phyloP scores from a whole-genome alignment of 225 moss, liverwort and hornwort species.

The Polytrichum formosum region DNA sequence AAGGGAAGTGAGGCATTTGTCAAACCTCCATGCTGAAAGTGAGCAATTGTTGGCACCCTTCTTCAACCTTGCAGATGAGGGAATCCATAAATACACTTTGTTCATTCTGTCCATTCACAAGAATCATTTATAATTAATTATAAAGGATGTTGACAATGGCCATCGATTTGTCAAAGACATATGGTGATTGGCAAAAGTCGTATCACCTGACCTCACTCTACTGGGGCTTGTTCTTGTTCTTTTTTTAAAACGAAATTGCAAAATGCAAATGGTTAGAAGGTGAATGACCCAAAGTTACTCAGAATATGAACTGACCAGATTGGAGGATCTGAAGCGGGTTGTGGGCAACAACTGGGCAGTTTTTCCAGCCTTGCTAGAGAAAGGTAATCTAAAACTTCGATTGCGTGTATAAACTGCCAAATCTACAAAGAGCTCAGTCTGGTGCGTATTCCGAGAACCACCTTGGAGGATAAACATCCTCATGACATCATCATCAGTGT shows the following conservation, averaged over 20 bases:
- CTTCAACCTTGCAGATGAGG: constrained; percentile 77
- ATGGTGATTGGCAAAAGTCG: no score
- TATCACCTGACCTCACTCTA: no score
- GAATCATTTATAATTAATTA: background rate
- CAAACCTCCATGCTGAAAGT: constrained; percentile 76
- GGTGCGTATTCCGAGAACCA: constrained; percentile 46
- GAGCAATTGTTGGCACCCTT: constrained; percentile 70
- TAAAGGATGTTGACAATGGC: no score
- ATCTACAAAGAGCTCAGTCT: constrained; percentile 65
- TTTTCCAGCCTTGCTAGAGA: constrained; percentile 96
- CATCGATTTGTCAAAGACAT: no score
- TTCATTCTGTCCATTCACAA: constrained; percentile 54
- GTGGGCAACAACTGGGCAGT: constrained; percentile 67
- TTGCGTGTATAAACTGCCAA: constrained; percentile 86
- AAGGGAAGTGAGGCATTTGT: background rate
- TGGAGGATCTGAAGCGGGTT: constrained; percentile 56
- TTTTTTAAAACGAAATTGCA: background rate
- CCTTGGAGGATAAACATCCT: constrained; percentile 76
- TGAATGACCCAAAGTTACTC: background rate
- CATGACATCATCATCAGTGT: constrained; percentile 38
- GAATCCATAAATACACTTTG: constrained; percentile 70
- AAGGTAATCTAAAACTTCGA: constrained; percentile 87
- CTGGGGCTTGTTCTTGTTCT: background rate
- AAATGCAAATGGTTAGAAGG: background rate
- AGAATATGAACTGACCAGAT: constrained; percentile 34